phyloP scores from a whole-genome alignment of 2,329 filamentous ascomycete species.

The Pseudofabraea citricarpa region DNA sequence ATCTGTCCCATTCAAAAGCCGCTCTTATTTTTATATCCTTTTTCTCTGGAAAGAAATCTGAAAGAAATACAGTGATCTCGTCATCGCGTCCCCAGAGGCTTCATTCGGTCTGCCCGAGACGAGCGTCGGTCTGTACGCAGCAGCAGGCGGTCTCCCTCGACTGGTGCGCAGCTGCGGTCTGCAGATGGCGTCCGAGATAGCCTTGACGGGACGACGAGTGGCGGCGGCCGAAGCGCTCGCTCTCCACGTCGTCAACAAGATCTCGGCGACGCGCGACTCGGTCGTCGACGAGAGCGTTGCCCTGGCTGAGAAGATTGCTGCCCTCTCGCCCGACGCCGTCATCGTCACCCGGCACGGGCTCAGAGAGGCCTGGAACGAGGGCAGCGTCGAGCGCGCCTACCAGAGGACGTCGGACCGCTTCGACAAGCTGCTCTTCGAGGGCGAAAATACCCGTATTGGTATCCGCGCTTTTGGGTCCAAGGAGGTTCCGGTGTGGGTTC shows the following conservation, averaged over 20 bases:
- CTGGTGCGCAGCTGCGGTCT: conserved; percentile 58
- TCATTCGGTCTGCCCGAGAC: conserved; percentile 71
- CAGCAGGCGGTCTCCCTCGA: conserved; percentile 67
- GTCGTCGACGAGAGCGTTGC: conserved; percentile 54
- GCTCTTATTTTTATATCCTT: not conserved
- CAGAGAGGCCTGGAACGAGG: conserved; percentile 66
- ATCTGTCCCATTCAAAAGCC: no score
- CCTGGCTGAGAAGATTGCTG: conserved; percentile 56
- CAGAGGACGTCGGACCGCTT: conserved; percentile 52
- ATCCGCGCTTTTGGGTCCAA: conserved; percentile 73
- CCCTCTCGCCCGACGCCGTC: conserved; percentile 67
- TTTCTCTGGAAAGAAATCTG: conserved; percentile 28
- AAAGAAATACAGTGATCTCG: conserved; percentile 66
- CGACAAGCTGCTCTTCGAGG: conserved; percentile 52
- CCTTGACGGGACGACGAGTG: conserved; percentile 57
- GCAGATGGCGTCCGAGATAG: conserved; percentile 67
- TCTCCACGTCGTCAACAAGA: conserved; percentile 65
- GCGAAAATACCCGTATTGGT: conserved; percentile 71
- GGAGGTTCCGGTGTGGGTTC: conserved; percentile 61
- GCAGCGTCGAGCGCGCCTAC: conserved; percentile 50
- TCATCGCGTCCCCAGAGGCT: conserved; percentile 55
- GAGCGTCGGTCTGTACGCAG: conserved; percentile 62
- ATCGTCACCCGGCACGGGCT: conserved; percentile 68
- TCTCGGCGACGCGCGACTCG: conserved; percentile 38
- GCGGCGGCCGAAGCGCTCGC: conserved; percentile 51